Evolutionary conservation across 23 red algal genomes (phyloP).

Genomic region (Agarophyton chilense): DNA sequence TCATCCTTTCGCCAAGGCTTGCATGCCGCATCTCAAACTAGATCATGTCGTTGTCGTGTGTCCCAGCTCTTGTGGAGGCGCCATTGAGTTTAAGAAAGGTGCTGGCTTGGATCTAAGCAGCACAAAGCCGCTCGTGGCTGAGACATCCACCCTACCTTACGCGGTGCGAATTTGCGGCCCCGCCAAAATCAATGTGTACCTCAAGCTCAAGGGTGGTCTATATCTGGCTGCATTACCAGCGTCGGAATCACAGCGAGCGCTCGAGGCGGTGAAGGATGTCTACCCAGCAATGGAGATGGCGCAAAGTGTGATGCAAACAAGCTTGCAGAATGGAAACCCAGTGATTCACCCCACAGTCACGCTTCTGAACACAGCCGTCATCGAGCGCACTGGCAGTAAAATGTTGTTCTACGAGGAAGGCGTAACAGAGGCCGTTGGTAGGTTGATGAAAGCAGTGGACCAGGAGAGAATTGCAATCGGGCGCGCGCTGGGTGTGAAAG

Average conservation of each 20-base stretch:
- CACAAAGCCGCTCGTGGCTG: constrained; percentile 7
- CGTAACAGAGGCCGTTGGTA: not conserved
- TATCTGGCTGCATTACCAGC: not conserved
- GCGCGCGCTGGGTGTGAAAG: not conserved
- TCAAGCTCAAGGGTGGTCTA: constrained; percentile 11
- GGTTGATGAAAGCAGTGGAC: constrained; percentile 16
- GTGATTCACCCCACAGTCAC: constrained; percentile 11
- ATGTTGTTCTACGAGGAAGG: constrained; percentile 26
- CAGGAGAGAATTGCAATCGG: constrained; percentile 7
- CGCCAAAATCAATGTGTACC: not conserved
- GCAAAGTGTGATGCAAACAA: not conserved
- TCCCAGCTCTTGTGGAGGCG: constrained; percentile 13
- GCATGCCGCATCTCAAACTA: constrained; percentile 15
- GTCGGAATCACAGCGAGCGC: not conserved
- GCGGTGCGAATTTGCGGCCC: not conserved
- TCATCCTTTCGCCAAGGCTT: not conserved
- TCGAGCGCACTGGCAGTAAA: not conserved
- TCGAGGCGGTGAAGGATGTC: not conserved
- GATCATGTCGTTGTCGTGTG: constrained; percentile 4
- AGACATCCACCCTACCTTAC: constrained; percentile 21
- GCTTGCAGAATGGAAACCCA: constrained; percentile 4
- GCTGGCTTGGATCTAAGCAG: not conserved
- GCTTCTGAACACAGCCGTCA: not conserved
- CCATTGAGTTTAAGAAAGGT: constrained; percentile 22
- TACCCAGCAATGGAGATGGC: not conserved